Evolutionary conservation across 2,329 filamentous ascomycete genomes (phyloP).

Genomic region (Colletotrichum coccodes): DNA sequence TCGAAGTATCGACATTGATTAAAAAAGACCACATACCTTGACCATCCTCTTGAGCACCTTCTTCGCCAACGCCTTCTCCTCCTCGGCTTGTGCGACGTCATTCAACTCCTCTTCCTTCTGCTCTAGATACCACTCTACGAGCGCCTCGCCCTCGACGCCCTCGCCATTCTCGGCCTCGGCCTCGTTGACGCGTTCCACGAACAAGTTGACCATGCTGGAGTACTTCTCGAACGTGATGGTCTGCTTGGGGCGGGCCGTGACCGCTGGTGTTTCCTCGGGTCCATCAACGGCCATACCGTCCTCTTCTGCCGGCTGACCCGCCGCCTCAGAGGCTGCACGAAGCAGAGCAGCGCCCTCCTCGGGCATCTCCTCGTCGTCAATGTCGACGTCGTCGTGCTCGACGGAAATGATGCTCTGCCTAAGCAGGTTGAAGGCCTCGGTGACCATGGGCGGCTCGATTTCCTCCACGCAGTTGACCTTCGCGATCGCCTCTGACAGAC

Average conservation of each 20-base stretch:
- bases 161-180: conserved; percentile 82
- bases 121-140: conserved; percentile 92
- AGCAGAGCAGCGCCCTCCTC: conserved; percentile 58
- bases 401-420: conserved; percentile 97
- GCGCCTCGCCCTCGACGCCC: conserved; percentile 84
- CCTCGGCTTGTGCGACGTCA: conserved; percentile 63
- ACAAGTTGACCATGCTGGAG: conserved; percentile 85
- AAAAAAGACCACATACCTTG: conserved; percentile 63
- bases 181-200: conserved; percentile 85
- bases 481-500: conserved; percentile 95
- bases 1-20: conserved; percentile 54
- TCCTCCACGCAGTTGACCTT: conserved; percentile 97
- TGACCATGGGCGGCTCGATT: conserved; percentile 84
- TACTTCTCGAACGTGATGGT: conserved; percentile 98
- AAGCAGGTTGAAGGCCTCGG: conserved; percentile 91
- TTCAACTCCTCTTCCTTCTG: conserved; percentile 86
- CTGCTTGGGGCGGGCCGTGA: conserved; percentile 69
- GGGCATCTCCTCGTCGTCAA: conserved; percentile 75
- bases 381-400: conserved; percentile 96
- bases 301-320: conserved; percentile 55
- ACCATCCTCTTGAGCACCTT: conserved; percentile 97
- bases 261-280: conserved; percentile 46
- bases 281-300: conserved; percentile 56
- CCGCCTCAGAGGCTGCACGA: conserved; percentile 49
- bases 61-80: conserved; percentile 77